Evolutionary conservation across 352 stramenopile genomes (phyloP), one percentile per base, ranked within the genome.

Genomic region (Thraustotheca clavata): DNA sequence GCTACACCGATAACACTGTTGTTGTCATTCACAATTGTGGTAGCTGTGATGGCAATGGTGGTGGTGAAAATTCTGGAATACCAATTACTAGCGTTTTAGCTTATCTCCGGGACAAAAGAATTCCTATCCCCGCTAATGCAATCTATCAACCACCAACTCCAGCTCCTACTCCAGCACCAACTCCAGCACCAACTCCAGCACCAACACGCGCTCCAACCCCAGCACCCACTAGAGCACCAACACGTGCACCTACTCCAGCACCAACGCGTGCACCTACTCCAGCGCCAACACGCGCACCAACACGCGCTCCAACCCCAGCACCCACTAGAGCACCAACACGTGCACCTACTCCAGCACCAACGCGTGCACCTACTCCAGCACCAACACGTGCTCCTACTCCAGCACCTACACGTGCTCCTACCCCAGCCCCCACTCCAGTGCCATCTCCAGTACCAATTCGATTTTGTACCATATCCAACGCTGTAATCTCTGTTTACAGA

Each of bases 1-100:
- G 77, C 5, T 76, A 50, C 65, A 61, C 24, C 0, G 83, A 92
- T 50, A 88, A 92, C 39, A 36, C 60, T 1, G 83, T 92, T 3
- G 67, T 89, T 24, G 83, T 69, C 4, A 68, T 92, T 3, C 83
- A 90, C 59, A 82, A 90, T 62, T 92, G 83, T 48, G 83, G 83
- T 1, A 80, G 83, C 1, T 92, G 83, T 29, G 7, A 52, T 31
- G n/a, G 9, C 43, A 92, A 92, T 55, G 86, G 77, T 1, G 80
- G 77, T 7, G 80, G 76, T 8, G n/a, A n/a, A n/a, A n/a, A n/a
- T n/a, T n/a, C n/a, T n/a, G 80, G 77, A 9, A 80, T 91, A 52
- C 88, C 88, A 66, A 79, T 67, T 40, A 68, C 87, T 54, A 81
- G 80, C 43, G 75, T 92, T 49, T 49, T 88, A 9, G 68, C 68